A percentile compares a stretch with the other conserved stretches of the same genome.
Evolutionary conservation across 768 basidiomycete genomes (phyloP).

Genomic region (Mycena albidolilacea): DNA sequence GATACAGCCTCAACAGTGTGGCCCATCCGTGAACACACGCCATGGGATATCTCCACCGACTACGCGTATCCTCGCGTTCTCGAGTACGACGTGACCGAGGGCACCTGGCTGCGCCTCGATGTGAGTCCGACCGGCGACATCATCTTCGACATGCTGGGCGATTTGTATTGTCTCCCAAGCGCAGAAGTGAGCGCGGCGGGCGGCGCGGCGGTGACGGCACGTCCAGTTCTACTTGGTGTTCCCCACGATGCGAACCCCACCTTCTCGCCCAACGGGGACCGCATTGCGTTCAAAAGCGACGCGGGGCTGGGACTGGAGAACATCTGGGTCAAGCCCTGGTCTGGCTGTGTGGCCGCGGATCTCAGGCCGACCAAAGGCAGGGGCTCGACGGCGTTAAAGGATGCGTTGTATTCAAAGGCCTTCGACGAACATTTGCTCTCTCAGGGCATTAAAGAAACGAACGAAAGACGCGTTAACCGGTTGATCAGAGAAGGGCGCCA

Average conservation of each 20-base stretch:
- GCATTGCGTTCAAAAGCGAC: slow-evolving; percentile 80
- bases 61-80: slow-evolving; percentile 77
- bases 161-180: slow-evolving; percentile 76
- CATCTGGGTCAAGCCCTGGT: slow-evolving; percentile 80
- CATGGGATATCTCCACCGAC: slow-evolving; percentile 86
- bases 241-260: slow-evolving; percentile 82
- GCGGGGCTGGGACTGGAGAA: slow-evolving; percentile 82
- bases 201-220: slow-evolving; percentile 56
- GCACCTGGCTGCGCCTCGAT: slow-evolving; percentile 83
- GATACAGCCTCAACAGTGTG: slow-evolving; percentile 55
- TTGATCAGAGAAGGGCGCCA: slow-evolving; percentile 72
- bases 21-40: slow-evolving; percentile 71
- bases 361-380: slow-evolving; percentile 53
- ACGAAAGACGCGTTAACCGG: slow-evolving; percentile 61
- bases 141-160: slow-evolving; percentile 82
- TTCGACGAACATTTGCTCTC: slow-evolving; percentile 64
- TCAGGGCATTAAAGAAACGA: slow-evolving; percentile 66
- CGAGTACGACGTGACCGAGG: slow-evolving; percentile 79
- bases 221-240: slow-evolving; percentile 73
- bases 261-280: slow-evolving; percentile 78
- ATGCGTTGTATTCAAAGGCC: slow-evolving; percentile 54
- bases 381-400: slow-evolving; percentile 46
- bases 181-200: slow-evolving; percentile 39
- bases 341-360: slow-evolving; percentile 75
- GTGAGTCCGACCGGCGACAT: slow-evolving; percentile 82